Evolutionary conservation across 768 basidiomycete species (phyloP).

Genomic region (Boletus huronensis): DNA sequence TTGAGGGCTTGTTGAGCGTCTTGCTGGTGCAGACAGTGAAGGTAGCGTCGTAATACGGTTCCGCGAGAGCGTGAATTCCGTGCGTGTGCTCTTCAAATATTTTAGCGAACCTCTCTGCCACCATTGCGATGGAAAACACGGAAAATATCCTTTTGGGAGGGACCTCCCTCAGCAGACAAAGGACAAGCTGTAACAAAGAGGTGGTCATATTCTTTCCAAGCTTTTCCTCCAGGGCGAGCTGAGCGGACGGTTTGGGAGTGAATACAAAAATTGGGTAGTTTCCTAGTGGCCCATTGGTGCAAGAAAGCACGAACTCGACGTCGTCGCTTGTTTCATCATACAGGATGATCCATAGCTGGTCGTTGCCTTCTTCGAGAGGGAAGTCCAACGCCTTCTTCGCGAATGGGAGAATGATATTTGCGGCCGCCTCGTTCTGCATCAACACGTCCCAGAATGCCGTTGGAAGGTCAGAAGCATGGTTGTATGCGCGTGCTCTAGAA

Average conservation of each 20-base stretch:
- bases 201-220: slow-evolving; percentile 31
- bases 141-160: slow-evolving; percentile 53
- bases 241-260: slow-evolving; percentile 39
- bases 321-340: slow-evolving; percentile 9
- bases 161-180: slow-evolving; percentile 35
- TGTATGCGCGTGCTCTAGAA: slow-evolving; percentile 3
- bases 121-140: slow-evolving; percentile 52
- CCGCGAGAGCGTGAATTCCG: slow-evolving; percentile 26
- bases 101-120: slow-evolving; percentile 45
- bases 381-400: slow-evolving; percentile 29
- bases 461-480: slow-evolving; percentile 16
- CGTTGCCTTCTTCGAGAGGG: not conserved
- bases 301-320: slow-evolving; percentile 49
- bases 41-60: slow-evolving; percentile 60
- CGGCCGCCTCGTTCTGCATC: slow-evolving; percentile 27
- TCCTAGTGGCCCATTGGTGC: slow-evolving; percentile 53
- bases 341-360: slow-evolving; percentile 34
- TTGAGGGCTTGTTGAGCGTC: slow-evolving; percentile 32
- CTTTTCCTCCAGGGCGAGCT: slow-evolving; percentile 27
- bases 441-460: slow-evolving; percentile 30
- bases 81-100: slow-evolving; percentile 40
- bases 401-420: slow-evolving; percentile 42
- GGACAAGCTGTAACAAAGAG: slow-evolving; percentile 42
- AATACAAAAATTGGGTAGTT: slow-evolving; percentile 67
- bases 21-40: slow-evolving; percentile 51